Conservation (phyloP, 78 protist species). For the Speleostelium caveatum region DNA sequence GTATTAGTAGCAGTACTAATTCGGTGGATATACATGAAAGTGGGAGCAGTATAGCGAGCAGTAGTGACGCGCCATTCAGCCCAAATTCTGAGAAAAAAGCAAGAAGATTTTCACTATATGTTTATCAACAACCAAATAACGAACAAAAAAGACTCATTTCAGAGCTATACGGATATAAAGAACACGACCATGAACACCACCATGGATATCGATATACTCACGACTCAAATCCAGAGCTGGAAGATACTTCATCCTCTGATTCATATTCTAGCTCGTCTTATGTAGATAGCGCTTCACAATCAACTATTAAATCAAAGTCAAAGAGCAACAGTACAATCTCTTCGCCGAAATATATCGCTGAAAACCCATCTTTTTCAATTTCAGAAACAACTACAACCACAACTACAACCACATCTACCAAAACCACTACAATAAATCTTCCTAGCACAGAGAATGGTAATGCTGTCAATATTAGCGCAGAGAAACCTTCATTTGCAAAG, state of each 20-base stretch:
- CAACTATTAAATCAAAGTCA: background rate
- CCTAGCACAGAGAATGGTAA: background rate
- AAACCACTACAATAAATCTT: background rate
- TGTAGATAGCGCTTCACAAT: background rate
- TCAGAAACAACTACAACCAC: conserved; percentile 22
- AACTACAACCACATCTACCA: conserved; percentile 3
- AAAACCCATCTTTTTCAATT: background rate
- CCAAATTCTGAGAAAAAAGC: background rate
- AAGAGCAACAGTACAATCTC: background rate
- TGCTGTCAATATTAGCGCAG: background rate
- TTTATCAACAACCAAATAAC: conserved; percentile 70
- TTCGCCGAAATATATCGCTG: background rate
- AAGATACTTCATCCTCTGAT: conserved; percentile 16
- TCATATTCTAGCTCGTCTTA: background rate
- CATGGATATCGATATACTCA: conserved; percentile 54
- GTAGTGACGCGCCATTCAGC: background rate
- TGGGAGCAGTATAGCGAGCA: background rate
- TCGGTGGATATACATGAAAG: background rate
- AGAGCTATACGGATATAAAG: conserved; percentile 60
- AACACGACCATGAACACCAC: conserved; percentile 12
- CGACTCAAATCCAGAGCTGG: conserved; percentile 18
- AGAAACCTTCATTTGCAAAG: no score
- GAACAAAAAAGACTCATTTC: conserved; percentile 59
- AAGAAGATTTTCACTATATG: conserved; percentile 71
- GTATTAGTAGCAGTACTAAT: background rate